Evolutionary conservation across 225 moss, liverwort and hornwort species (phyloP).

Genomic region (Neckera pumila): DNA sequence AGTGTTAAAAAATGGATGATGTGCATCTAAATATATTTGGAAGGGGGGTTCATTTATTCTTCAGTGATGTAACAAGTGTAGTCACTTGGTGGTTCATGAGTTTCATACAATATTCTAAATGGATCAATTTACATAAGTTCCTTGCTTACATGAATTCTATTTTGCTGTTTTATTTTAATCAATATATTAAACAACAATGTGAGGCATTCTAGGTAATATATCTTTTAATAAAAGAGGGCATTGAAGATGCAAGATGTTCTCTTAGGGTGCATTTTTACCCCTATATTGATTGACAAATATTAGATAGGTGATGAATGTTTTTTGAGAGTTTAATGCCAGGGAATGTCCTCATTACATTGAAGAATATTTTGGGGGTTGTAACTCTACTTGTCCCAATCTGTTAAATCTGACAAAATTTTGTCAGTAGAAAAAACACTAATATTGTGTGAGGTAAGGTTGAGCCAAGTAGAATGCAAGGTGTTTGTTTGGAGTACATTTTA

Average conservation of each 20-base stretch:
- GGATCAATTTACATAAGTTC: not conserved
- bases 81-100: fast-evolving
- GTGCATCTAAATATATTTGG: not conserved
- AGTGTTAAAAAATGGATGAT: not conserved
- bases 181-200: not conserved
- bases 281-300: not conserved
- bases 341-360: no score
- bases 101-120: fast-evolving
- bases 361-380: no score
- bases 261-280: not conserved
- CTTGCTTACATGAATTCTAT: fast-evolving
- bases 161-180: not conserved
- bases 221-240: fast-evolving
- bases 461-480: not conserved
- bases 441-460: no score
- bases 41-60: fast-evolving
- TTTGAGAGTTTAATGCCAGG: fast-evolving
- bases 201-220: not conserved
- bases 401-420: not conserved
- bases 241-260: not conserved
- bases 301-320: not conserved
- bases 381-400: not conserved
- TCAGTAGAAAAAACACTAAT: fast-evolving
- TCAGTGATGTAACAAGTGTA: fast-evolving
- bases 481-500: not conserved